phyloP scores from a whole-genome alignment of 2,329 filamentous ascomycete species.

The Stenocarpella maydis region DNA sequence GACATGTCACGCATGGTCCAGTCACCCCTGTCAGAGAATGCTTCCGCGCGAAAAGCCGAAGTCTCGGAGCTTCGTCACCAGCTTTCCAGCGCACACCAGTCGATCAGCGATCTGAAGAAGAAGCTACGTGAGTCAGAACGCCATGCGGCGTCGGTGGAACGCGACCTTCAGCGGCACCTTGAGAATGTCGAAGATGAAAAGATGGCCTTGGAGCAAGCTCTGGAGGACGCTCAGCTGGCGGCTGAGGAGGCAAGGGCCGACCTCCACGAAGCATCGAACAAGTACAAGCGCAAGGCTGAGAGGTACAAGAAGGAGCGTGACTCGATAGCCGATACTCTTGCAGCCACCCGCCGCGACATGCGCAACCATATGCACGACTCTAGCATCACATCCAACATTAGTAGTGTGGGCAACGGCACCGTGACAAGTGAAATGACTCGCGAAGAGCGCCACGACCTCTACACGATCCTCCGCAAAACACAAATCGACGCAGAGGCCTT shows the following conservation, averaged over 20 bases:
- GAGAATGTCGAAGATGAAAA: conserved; percentile 67
- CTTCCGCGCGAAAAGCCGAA: conserved; percentile 65
- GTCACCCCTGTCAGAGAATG: conserved; percentile 57
- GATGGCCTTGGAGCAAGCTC: conserved; percentile 63
- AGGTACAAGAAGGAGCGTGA: conserved; percentile 60
- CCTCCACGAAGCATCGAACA: conserved; percentile 53
- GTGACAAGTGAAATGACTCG: conserved; percentile 51
- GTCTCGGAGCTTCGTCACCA: conserved; percentile 66
- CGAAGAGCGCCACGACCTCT: conserved; percentile 67
- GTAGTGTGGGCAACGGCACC: conserved; percentile 39
- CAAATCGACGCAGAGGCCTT: conserved; percentile 73
- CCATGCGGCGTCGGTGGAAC: conserved; percentile 49
- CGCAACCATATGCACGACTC: conserved; percentile 42
- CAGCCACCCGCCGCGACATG: conserved; percentile 42
- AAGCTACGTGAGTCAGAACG: conserved; percentile 61
- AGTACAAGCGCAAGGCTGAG: conserved; percentile 58
- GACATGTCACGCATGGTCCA: conserved; percentile 59
- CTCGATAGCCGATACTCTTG: conserved; percentile 46
- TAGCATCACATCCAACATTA: conserved; percentile 39
- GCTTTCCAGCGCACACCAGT: conserved; percentile 66
- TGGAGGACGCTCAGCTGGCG: conserved; percentile 62
- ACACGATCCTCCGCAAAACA: conserved; percentile 66
- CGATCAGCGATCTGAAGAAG: conserved; percentile 62
- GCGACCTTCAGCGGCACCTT: conserved; percentile 63
- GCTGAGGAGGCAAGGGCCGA: conserved; percentile 56